A percentile compares a stretch with the other conserved stretches of the same genome.
phyloP scores from a whole-genome alignment of 139 green algal genomes.

The Micractinium conductrix region DNA sequence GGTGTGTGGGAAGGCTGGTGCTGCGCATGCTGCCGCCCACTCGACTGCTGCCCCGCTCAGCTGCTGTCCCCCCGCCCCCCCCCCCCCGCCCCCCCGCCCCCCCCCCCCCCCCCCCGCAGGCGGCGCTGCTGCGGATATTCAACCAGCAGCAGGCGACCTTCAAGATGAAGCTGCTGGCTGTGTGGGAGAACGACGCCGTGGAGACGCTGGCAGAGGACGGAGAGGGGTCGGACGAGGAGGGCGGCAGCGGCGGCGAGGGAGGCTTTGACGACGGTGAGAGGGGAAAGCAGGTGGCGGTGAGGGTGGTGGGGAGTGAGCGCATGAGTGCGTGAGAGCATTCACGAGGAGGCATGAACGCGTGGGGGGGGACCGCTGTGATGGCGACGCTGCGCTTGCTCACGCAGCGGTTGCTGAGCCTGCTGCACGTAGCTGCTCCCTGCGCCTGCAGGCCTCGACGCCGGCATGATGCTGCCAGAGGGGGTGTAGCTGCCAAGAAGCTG shows the following conservation, averaged over 20 bases:
- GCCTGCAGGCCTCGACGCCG: not conserved
- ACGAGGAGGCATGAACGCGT: no score
- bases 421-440: not conserved
- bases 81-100: no score
- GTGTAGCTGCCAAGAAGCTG: not conserved
- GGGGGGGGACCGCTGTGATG: no score
- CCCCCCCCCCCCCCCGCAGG: constrained; percentile 22
- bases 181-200: constrained; percentile 57
- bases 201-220: constrained; percentile 39
- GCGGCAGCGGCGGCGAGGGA: not conserved
- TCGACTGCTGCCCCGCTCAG: not conserved
- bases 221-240: constrained; percentile 1
- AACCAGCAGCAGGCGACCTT: constrained; percentile 88
- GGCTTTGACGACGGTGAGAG: constrained; percentile 14
- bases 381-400: no score
- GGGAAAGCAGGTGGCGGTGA: no score
- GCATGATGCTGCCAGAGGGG: not conserved
- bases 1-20: no score
- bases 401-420: not conserved
- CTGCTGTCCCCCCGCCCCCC: no score
- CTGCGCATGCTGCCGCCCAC: not conserved
- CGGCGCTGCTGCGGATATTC: constrained; percentile 87
- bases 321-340: no score
- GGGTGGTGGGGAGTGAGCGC: no score
- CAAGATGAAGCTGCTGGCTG: constrained; percentile 70